Conservation (phyloP, 192 early-diverging fungal species). For the Umbelopsis sp. region DNA sequence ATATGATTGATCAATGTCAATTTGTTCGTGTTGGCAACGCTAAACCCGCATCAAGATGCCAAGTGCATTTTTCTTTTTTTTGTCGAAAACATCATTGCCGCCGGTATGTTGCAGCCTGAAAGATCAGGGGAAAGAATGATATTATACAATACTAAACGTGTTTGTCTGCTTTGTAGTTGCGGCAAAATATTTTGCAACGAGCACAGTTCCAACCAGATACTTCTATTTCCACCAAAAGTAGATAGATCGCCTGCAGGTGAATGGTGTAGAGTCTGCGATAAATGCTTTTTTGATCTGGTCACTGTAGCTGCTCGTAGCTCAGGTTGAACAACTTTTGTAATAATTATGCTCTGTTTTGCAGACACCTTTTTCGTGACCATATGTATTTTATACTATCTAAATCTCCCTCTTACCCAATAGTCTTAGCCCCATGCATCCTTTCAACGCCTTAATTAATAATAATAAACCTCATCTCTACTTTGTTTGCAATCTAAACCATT, state of each 20-base stretch:
- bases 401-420: too few species aligned
- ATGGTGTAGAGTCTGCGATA: conserved; percentile 30
- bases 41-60: conserved; percentile 8
- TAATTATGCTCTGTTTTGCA: neutral
- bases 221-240: conserved; percentile 21
- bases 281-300: conserved; percentile 24
- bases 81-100: conserved; percentile 36
- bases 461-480: too few species aligned
- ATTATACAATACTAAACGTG: neutral
- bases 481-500: too few species aligned
- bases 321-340: neutral
- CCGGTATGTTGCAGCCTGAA: conserved; percentile 12
- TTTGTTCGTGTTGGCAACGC: conserved; percentile 6
- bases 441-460: too few species aligned
- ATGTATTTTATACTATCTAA: neutral
- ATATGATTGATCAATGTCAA: conserved; percentile 25
- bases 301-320: neutral
- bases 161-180: conserved; percentile 21
- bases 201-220: conserved; percentile 34
- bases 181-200: conserved; percentile 31
- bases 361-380: neutral
- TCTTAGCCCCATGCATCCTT: too few species aligned
- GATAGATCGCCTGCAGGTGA: neutral
- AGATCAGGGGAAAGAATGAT: neutral
- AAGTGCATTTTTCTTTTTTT: conserved; percentile 28